Evolutionary conservation across 1,284 basidiomycete species (phyloP).

Genomic region (Meripilus lineatus): DNA sequence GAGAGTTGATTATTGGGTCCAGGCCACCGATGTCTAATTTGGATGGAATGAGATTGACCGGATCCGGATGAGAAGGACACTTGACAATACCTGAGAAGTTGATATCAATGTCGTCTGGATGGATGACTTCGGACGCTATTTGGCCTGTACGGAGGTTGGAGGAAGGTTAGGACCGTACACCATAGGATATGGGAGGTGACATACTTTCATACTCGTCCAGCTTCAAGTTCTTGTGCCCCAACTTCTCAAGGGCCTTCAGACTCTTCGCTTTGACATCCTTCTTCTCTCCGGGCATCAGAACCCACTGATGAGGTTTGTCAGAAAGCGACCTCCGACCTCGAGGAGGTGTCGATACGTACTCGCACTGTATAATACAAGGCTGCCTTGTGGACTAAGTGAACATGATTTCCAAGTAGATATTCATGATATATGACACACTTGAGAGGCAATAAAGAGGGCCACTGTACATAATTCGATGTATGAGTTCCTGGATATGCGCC

Average conservation of each 20-base stretch:
- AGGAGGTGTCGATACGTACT: conserved; percentile 29
- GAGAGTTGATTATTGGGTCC: conserved; percentile 85
- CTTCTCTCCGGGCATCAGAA: conserved; percentile 46
- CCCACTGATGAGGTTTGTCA: conserved; percentile 31
- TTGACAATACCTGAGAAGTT: conserved; percentile 54
- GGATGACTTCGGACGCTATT: conserved; percentile 81
- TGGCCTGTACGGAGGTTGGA: conserved; percentile 42
- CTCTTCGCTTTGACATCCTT: conserved; percentile 67
- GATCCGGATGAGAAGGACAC: background rate
- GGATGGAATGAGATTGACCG: conserved; percentile 1
- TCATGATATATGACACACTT: conserved; percentile 38
- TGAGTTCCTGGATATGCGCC: too few species aligned
- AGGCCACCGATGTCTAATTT: conserved; percentile 87
- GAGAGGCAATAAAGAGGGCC: conserved; percentile 56
- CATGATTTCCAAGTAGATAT: conserved; percentile 8
- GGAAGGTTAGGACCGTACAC: too few species aligned
- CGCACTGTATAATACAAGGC: conserved; percentile 47
- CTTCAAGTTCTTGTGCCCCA: conserved; percentile 69
- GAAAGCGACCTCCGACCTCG: background rate
- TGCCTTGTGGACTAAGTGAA: conserved; percentile 29
- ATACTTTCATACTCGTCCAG: conserved; percentile 80
- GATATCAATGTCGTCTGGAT: conserved; percentile 79
- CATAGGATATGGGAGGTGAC: conserved; percentile 20
- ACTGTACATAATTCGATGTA: conserved; percentile 31
- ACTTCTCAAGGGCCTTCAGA: conserved; percentile 61